Evolutionary conservation across 257 asterid species (phyloP), one percentile per base, ranked within the genome.

Genomic region (Rubia yunnanensis): DNA sequence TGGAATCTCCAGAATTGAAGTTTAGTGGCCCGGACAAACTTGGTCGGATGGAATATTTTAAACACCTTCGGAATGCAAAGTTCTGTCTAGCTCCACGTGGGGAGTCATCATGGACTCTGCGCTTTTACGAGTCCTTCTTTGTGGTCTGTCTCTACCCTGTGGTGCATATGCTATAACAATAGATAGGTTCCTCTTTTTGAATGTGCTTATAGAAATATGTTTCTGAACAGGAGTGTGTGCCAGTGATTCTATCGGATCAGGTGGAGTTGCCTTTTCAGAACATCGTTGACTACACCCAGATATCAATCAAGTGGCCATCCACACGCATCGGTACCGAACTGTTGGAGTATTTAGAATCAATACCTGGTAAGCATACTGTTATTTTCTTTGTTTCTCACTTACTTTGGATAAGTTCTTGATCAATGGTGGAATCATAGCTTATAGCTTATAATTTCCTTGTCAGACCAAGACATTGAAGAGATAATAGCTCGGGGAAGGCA

Each of bases 81-180:
- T 92, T 89, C 78, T 92, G 99, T 65, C 79, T 92, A 66, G 95
- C 96, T 67, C 99, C 99, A 61, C 97, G 95, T 31, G 99, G 99
- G 52, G 97, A 92, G 73, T 92, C 99, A 36, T 92, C 99, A n/a
- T 92, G 99, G 99, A 92, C 97, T 14, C 99, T 92, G 68, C 97
- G 99, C 63, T 89, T 92, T 68, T 92, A 89, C 23, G 99, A 92
- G 83, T 84, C 99, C 50, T 92, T 92, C 80, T 92, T 89, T 74
- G 99, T 89, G 96, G 97, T 92, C 57, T 10, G 80, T 77, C 54
- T 73, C 61, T n/a, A 4, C 17, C 67, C 67, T 44, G 66, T 35
- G 34, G 14, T 67, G 11, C 53, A 55, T 63, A 17, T 70, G 20
- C 39, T n/a, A 30, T 22, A 32, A 49, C 15, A 27, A 39, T 48